phyloP scores from a whole-genome alignment of 78 protist genomes.

The Cavenderia fasciculata region DNA sequence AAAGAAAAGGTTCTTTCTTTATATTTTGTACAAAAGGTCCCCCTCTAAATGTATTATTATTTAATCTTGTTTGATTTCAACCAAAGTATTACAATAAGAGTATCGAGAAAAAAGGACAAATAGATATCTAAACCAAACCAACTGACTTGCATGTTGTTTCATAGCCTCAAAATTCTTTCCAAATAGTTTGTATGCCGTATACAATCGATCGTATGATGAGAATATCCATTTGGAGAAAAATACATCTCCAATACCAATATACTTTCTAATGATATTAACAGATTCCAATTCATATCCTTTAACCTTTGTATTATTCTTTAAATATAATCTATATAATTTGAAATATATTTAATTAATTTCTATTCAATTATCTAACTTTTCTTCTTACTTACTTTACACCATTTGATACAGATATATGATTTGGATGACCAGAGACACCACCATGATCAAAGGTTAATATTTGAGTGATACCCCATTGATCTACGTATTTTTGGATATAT shows the following conservation, averaged over 20 bases:
- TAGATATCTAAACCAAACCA: constrained; percentile 90
- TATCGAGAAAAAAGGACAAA: constrained; percentile 86
- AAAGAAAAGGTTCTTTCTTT: background rate
- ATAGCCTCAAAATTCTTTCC: constrained; percentile 30
- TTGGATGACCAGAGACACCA: constrained; percentile 91
- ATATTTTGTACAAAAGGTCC: background rate
- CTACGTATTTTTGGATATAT: background rate
- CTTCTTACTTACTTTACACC: background rate
- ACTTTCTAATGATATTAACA: constrained; percentile 75
- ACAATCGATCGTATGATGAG: background rate
- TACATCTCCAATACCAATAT: constrained; percentile 64
- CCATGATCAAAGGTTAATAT: constrained; percentile 84
- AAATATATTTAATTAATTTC: too few species aligned
- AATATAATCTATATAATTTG: background rate
- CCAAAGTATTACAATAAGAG: constrained; percentile 76
- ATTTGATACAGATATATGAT: constrained; percentile 73
- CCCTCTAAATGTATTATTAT: background rate
- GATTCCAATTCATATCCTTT: constrained; percentile 49
- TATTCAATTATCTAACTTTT: too few species aligned
- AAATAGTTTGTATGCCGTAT: background rate
- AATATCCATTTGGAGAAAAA: background rate
- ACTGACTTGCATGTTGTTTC: constrained; percentile 83
- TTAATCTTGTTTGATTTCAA: background rate
- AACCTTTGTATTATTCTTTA: background rate
- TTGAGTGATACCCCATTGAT: background rate